phyloP scores from a whole-genome alignment of 495 filamentous ascomycete genomes.

The Podospora bellae-mahoneyi region DNA sequence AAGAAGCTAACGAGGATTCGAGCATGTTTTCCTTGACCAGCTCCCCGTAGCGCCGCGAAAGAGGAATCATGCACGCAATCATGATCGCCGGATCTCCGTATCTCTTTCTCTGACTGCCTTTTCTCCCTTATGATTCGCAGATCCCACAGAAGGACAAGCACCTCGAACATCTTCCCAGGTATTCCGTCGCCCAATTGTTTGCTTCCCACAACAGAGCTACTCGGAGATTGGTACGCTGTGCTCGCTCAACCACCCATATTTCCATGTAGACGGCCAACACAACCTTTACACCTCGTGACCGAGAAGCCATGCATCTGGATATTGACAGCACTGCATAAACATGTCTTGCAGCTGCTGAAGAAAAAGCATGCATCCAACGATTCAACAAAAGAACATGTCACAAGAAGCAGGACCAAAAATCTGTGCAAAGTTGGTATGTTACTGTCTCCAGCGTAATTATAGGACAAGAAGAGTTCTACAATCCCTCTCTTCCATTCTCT shows the following conservation, averaged over 20 bases:
- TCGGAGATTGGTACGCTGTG: neutral
- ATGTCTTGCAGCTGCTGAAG: neutral
- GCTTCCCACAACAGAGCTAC: neutral
- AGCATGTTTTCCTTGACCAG: neutral
- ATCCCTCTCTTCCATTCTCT: constrained; percentile 13
- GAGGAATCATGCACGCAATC: neutral
- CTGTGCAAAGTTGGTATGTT: constrained; percentile 32
- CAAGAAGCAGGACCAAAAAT: neutral
- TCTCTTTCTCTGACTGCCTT: neutral
- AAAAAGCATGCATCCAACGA: neutral
- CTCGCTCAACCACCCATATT: neutral
- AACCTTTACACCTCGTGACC: neutral
- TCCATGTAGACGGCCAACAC: neutral
- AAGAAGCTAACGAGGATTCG: neutral
- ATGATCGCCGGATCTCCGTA: neutral
- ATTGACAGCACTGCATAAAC: neutral
- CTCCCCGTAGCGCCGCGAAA: neutral
- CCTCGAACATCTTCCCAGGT: neutral
- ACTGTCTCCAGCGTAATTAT: constrained; percentile 30
- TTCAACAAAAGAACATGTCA: neutral
- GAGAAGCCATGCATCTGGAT: neutral
- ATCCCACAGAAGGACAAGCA: neutral
- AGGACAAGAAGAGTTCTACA: constrained; percentile 26
- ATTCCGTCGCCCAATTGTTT: neutral
- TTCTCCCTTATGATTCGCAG: neutral